Percentiles rank a stretch among this genome's conserved stretches.
Conservation (phyloP, 371 early-diverging fungal genomes). For the Cladochytrium tenue region DNA sequence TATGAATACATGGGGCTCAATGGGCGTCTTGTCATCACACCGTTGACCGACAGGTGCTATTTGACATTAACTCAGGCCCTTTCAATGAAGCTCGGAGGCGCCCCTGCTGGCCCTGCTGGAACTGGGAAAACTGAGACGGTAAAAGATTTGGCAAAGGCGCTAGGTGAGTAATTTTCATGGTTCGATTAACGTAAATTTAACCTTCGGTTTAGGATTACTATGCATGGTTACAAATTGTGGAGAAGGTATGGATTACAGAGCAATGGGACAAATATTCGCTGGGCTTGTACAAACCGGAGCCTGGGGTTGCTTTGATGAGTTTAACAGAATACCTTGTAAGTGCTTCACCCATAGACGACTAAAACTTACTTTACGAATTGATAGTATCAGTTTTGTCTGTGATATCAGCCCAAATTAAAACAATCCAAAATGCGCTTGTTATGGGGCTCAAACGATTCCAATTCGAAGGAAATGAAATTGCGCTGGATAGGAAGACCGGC, state of each 20-base stretch:
- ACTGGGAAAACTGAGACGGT: slow-evolving; percentile 73
- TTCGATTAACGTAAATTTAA: neutral
- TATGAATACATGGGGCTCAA: slow-evolving; percentile 66
- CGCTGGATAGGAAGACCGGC: slow-evolving; percentile 52
- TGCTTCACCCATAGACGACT: neutral
- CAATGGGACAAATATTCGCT: slow-evolving; percentile 63
- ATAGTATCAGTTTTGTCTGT: slow-evolving; percentile 59
- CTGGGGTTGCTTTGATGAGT: slow-evolving; percentile 73
- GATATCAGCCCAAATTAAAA: slow-evolving; percentile 62
- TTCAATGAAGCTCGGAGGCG: slow-evolving; percentile 58
- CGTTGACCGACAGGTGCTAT: slow-evolving; percentile 60
- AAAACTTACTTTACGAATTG: neutral
- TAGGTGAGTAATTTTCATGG: slow-evolving; percentile 15
- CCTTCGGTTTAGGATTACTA: slow-evolving; percentile 36
- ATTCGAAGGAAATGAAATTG: slow-evolving; percentile 62
- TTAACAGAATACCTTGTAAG: slow-evolving; percentile 55
- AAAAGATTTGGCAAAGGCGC: slow-evolving; percentile 60
- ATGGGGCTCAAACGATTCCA: slow-evolving; percentile 56
- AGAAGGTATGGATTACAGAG: slow-evolving; percentile 62
- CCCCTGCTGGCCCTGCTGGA: slow-evolving; percentile 47
- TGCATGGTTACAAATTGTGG: slow-evolving; percentile 70
- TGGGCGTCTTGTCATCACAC: slow-evolving; percentile 60
- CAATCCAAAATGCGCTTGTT: slow-evolving; percentile 60
- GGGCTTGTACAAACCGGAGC: slow-evolving; percentile 61
- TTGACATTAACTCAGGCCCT: slow-evolving; percentile 59